phyloP scores from a whole-genome alignment of 2,329 filamentous ascomycete species.

The Neofusicoccum umdonicola region DNA sequence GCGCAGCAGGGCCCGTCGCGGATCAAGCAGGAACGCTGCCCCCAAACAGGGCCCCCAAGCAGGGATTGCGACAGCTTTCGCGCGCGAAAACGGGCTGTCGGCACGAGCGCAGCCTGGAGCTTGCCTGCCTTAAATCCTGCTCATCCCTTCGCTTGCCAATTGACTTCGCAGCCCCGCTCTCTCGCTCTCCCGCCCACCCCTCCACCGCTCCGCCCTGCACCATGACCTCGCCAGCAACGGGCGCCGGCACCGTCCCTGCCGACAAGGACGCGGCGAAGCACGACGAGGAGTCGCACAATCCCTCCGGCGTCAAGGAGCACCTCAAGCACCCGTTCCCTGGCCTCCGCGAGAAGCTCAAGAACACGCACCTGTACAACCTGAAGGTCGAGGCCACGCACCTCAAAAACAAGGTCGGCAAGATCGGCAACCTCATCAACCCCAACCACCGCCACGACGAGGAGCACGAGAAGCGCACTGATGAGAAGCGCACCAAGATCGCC shows the following conservation, averaged over 20 bases:
- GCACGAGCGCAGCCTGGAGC: background rate
- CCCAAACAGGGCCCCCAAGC: background rate
- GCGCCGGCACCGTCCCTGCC: background rate
- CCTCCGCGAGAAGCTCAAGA: conserved; percentile 46
- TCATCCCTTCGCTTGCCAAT: background rate
- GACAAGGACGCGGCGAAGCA: background rate
- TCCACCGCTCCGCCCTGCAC: background rate
- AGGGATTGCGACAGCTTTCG: background rate
- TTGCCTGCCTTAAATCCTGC: background rate
- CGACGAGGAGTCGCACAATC: conserved; percentile 16
- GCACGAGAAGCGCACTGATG: conserved; percentile 81
- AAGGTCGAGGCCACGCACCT: conserved; percentile 57
- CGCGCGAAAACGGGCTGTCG: background rate
- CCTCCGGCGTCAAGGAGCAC: conserved; percentile 15
- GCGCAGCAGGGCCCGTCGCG: conserved; percentile 1
- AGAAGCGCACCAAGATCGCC: conserved; percentile 69
- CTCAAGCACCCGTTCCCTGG: conserved; percentile 39
- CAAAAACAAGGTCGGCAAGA: conserved; percentile 64
- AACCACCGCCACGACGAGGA: conserved; percentile 93
- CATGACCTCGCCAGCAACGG: conserved; percentile 10
- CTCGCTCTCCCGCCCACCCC: background rate
- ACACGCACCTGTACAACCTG: conserved; percentile 46
- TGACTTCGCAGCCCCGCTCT: background rate
- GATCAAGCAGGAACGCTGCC: conserved; percentile 12
- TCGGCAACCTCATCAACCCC: conserved; percentile 70